Base-by-base conservation (phyloP, 257 asterid species). In the Nicotiana knightiana region DNA sequence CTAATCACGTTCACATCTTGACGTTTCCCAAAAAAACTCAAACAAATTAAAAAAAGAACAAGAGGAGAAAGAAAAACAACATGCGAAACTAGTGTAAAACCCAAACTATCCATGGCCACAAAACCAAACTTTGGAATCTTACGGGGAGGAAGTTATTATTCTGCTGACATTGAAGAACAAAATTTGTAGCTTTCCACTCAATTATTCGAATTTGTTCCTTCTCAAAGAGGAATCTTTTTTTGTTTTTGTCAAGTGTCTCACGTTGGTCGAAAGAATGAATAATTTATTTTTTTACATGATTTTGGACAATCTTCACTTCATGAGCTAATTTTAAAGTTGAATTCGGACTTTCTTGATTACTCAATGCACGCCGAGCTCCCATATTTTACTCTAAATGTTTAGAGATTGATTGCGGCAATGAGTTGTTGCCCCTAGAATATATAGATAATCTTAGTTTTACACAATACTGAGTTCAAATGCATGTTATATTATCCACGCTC, bases 161-260 rank as follows among this genome's bases (percentile, higher is more conserved):
- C 67, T 13, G 46, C 5, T 43, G 16, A 51, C 37, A 21, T 65
- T 51, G 61, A 85, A 55, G 57, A 71, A 73, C 80, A 73, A 46
- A 46, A 64, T 76, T 68, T 9, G 73, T 59, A 33, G 43, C 77
- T 83, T 75, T 77, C 83, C 62, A 24, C 28, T 82, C 79, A 81
- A 79, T 81, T 48, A 73, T 75, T 85, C 59, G 15, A 30, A 82
- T 37, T 33, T 81, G 30, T 55, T 39, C 54, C 51, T 39, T 24
- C 76, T 17, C 61, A 83, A 77, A 68, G 39, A 28, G 61, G 58
- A 79, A 61, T 61, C 16, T 61, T 17, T 79, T 51, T 51, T 6
- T 43, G 9, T 73, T 73, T 17, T 73, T 46, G 21, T 46, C 12
- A 62, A 6, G 10, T 55, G 53, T 55, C 7, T 4, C 21, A 15